phyloP scores from a whole-genome alignment of 2,329 filamentous ascomycete species.

The Alternaria triticina region DNA sequence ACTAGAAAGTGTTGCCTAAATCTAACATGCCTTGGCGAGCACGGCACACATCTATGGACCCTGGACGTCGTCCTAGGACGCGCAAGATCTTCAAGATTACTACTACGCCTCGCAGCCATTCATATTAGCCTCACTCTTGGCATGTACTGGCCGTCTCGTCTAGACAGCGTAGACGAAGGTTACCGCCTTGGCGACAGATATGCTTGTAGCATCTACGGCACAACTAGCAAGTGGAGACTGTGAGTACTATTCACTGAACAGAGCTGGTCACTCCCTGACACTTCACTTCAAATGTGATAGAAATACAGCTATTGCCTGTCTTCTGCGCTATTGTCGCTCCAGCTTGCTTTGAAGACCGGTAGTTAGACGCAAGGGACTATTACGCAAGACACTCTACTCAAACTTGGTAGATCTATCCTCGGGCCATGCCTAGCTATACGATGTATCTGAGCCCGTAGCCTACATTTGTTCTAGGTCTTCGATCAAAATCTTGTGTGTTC shows the following conservation, averaged over 20 bases:
- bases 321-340: background rate
- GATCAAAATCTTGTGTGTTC: slow-evolving; percentile 10
- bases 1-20: background rate
- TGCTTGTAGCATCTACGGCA: background rate
- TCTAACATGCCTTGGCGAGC: background rate
- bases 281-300: background rate
- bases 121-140: slow-evolving; percentile 16
- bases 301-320: background rate
- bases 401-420: background rate
- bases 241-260: background rate
- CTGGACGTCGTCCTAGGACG: background rate
- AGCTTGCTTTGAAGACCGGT: background rate
- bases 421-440: background rate
- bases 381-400: background rate
- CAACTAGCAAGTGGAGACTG: background rate
- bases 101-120: background rate
- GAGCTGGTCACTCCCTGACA: background rate
- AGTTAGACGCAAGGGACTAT: background rate
- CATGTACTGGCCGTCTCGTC: slow-evolving; percentile 4
- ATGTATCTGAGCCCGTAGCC: slow-evolving; percentile 25
- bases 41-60: background rate
- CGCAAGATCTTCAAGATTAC: background rate
- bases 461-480: slow-evolving; percentile 13
- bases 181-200: slow-evolving; percentile 11
- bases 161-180: slow-evolving; percentile 6